Evolutionary conservation across 225 moss, liverwort and hornwort species (phyloP).

Genomic region (Lunularia cruciata): DNA sequence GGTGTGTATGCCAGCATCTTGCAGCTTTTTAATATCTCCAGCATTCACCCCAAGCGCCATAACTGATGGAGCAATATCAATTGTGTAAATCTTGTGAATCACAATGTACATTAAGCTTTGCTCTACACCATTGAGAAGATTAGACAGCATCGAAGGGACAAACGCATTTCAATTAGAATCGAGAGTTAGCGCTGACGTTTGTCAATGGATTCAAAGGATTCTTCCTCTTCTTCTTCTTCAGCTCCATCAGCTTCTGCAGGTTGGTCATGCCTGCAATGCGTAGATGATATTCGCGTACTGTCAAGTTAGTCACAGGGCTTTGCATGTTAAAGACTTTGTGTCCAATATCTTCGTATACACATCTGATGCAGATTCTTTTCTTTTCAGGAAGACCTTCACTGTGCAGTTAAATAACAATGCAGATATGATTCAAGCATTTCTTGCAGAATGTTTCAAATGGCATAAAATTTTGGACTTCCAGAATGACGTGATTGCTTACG

Average conservation of each 20-base stretch:
- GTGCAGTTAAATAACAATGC: background rate
- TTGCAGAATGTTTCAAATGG: background rate
- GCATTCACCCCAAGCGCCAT: slow-evolving; percentile 84
- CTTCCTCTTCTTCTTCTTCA: slow-evolving; percentile 64
- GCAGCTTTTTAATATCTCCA: slow-evolving; percentile 84
- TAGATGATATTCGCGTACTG: background rate
- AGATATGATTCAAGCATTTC: background rate
- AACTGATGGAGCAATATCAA: slow-evolving; percentile 44
- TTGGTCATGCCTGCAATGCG: slow-evolving; percentile 26
- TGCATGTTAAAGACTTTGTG: no score
- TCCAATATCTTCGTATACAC: no score
- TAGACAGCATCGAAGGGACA: background rate
- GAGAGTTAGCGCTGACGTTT: slow-evolving; percentile 48
- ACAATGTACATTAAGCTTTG: background rate
- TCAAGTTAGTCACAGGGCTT: background rate
- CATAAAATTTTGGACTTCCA: background rate
- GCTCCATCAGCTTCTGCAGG: slow-evolving; percentile 27
- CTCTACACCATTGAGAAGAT: background rate
- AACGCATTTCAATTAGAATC: no score
- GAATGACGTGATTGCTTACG: background rate
- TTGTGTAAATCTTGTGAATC: background rate
- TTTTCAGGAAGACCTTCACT: background rate
- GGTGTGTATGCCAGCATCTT: slow-evolving; percentile 88
- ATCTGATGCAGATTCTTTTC: background rate
- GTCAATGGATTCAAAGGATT: slow-evolving; percentile 74